Evolutionary conservation across 768 basidiomycete species (phyloP).

Genomic region (Boletellus sp.): DNA sequence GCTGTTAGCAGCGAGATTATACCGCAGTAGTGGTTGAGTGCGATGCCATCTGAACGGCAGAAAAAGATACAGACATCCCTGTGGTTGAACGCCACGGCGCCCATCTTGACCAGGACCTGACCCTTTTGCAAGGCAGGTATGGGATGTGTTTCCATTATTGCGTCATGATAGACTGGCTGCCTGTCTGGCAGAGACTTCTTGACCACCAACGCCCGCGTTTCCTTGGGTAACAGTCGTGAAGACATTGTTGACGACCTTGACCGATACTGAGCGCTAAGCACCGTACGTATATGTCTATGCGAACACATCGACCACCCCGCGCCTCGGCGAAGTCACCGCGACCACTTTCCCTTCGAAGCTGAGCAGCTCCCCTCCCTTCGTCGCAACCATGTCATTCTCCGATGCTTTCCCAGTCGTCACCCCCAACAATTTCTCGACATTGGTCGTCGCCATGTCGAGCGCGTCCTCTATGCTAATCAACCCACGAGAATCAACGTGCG

Average conservation of each 20-base stretch:
- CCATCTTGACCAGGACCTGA: conserved; percentile 64
- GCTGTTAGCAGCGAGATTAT: conserved; percentile 34
- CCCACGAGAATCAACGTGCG: conserved; percentile 36
- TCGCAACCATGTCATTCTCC: conserved; percentile 39
- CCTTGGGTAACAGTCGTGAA: conserved; percentile 32
- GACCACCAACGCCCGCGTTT: conserved; percentile 48
- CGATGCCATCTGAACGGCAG: background rate
- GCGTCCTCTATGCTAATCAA: conserved; percentile 38
- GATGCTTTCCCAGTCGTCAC: conserved; percentile 16
- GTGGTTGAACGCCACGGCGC: conserved; percentile 74
- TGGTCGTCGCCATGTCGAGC: conserved; percentile 38
- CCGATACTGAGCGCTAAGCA: no score
- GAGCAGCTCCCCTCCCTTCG: conserved; percentile 37
- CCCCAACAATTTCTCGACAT: conserved; percentile 43
- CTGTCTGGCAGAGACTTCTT: conserved; percentile 37
- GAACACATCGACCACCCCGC: conserved; percentile 37
- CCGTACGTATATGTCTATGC: conserved; percentile 8
- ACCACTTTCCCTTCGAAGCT: conserved; percentile 45
- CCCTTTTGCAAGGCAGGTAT: conserved; percentile 50
- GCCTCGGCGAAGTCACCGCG: conserved; percentile 37
- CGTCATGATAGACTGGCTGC: conserved; percentile 54
- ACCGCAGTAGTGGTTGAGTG: no score
- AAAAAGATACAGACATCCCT: conserved; percentile 49
- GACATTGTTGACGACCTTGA: no score
- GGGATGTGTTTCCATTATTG: conserved; percentile 45